Evolutionary conservation across 495 filamentous ascomycete genomes (phyloP), one percentile per base, ranked within the genome.

Genomic region (Lasiosphaeria hispida): DNA sequence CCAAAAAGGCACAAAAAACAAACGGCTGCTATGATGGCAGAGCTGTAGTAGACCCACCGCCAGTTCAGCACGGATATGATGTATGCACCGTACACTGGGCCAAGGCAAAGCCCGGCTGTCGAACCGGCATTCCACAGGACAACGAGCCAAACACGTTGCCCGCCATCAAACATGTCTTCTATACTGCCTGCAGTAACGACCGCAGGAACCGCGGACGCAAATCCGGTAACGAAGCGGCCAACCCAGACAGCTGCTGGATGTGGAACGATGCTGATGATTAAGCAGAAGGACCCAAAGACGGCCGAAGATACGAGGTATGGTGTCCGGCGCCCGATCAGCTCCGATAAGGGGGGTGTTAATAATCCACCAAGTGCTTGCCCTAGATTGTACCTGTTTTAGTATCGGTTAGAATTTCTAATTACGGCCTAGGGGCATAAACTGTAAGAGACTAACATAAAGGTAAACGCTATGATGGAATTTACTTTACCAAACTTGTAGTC

Each of bases 121-220:
- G 76, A 72, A 3, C 72, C 68, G 18, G 69, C 63, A 18, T 72
- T 72, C 79, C 79, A 83, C 7, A 69, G 57, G 57, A 75, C 80
- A 14, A 83, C 67, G 45, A 80, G 62, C 75, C 77, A 83, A 11
- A 81, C 73, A 7, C 80, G 70, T 23, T 65, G 69, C 57, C 68
- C 67, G 3, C 72, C 70, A 53, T 79, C 75, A 66, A 74, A 81
- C 65, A 83, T 75, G 53, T 82, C 79, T 56, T 83, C 80, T 50
- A 83, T 76, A 43, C 75, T 80, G 9, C 81, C 79, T 0, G 75
- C 72, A 9, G 80, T 73, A 1, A 84, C 73, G 11, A 79, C 76
- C 0, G 76, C 73, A 7, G 80, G 81, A 2, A 83, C 72, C 13
- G 80, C 77, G 0, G 79, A 81, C 17, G 80, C 62, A 7, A 79